These are phyloP conservation scores for Geoglossum glabrum DNA, from an alignment of 495 filamentous ascomycete genomes.

Conservation along the genomic window DNA sequence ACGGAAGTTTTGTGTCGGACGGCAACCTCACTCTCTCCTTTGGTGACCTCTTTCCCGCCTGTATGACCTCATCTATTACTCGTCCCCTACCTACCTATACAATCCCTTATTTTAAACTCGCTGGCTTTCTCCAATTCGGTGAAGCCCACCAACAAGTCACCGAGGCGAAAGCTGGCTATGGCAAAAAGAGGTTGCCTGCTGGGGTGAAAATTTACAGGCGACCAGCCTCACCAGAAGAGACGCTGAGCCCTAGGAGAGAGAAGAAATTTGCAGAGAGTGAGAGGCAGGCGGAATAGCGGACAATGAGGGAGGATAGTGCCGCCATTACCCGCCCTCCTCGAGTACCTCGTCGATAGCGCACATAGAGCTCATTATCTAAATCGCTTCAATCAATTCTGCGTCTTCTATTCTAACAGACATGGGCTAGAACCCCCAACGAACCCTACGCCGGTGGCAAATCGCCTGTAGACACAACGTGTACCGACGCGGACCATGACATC, in stretches of 20 bases:
- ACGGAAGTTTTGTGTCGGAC: not conserved
- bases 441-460: no score
- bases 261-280: not conserved
- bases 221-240: not conserved
- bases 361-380: no score
- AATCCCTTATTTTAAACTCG: not conserved
- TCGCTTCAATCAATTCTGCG: no score
- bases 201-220: not conserved
- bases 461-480: no score
- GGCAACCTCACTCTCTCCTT: not conserved
- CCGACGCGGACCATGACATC: no score
- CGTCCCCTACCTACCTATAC: not conserved
- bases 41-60: not conserved
- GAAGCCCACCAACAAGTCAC: not conserved
- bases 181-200: not conserved
- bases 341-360: no score
- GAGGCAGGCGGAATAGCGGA: not conserved
- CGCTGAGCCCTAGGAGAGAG: not conserved
- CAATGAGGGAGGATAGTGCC: not conserved
- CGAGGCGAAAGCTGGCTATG: not conserved
- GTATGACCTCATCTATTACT: not conserved
- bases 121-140: not conserved
- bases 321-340: no score
- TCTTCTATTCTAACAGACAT: no score
- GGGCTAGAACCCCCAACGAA: no score